A percentile compares a stretch with the other conserved stretches of the same genome.
Evolutionary conservation across 176 grass and related monocot genomes (phyloP).

Genomic region (Oropetium thomaeum): DNA sequence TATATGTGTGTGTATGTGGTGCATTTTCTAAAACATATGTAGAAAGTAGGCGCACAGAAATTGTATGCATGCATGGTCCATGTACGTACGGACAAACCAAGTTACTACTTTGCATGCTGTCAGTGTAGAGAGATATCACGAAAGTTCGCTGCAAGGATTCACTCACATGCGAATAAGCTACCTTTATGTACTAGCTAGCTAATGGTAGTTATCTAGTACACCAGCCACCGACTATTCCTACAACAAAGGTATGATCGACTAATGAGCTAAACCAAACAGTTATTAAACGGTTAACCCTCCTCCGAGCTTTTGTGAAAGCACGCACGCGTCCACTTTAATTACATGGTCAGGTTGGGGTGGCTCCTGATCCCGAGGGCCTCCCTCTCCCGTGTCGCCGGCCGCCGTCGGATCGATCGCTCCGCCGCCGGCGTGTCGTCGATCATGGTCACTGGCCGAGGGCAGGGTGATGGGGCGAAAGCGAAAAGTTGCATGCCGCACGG

Average conservation of each 20-base stretch:
- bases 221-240: not conserved
- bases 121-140: slow-evolving; percentile 29
- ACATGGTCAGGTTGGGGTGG: slow-evolving; percentile 47
- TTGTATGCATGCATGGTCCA: not conserved
- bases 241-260: not conserved
- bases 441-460: not conserved
- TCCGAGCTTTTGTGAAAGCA: slow-evolving; percentile 44
- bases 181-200: not conserved
- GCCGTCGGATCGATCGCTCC: slow-evolving; percentile 26
- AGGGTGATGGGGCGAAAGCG: slow-evolving; percentile 14
- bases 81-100: slow-evolving; percentile 12
- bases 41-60: not conserved
- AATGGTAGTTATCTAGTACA: too few relatives aligned
- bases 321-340: not conserved
- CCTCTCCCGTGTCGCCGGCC: not conserved
- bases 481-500: slow-evolving; percentile 44
- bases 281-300: slow-evolving; percentile 9
- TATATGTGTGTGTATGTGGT: too few relatives aligned
- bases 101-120: not conserved
- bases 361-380: slow-evolving; percentile 55
- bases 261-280: slow-evolving; percentile 26
- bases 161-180: slow-evolving; percentile 13
- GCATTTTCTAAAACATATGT: not conserved
- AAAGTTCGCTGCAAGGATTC: slow-evolving; percentile 36
- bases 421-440: not conserved